Evolutionary conservation across 768 basidiomycete genomes (phyloP).

Genomic region (Leucosporidium scottii): DNA sequence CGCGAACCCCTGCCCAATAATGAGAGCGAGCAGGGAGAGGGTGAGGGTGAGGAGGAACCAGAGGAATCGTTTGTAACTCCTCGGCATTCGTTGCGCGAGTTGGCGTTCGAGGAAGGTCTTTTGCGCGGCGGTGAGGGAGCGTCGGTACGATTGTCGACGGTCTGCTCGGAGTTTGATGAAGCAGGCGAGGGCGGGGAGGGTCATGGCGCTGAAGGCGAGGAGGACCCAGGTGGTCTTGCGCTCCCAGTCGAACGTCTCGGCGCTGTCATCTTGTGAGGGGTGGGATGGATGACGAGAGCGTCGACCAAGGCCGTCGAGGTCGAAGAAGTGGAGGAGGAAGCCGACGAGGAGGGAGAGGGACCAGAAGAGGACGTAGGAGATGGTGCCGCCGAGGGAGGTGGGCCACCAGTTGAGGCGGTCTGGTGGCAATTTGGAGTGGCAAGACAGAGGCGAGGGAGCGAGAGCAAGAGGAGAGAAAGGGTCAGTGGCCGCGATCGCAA

Average conservation of each 20-base stretch:
- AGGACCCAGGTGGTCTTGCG: slow-evolving; percentile 38
- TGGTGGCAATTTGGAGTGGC: background rate
- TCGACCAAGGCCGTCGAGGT: slow-evolving; percentile 35
- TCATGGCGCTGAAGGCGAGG: slow-evolving; percentile 36
- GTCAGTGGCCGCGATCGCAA: background rate
- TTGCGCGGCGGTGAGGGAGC: slow-evolving; percentile 41
- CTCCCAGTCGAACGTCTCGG: slow-evolving; percentile 34
- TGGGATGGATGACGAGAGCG: background rate
- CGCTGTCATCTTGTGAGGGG: background rate
- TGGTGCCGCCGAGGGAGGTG: slow-evolving; percentile 41
- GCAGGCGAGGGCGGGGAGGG: slow-evolving; percentile 38
- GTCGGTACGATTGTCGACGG: slow-evolving; percentile 43
- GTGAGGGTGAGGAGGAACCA: slow-evolving; percentile 46
- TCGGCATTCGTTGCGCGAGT: slow-evolving; percentile 42
- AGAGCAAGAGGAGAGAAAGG: too few relatives aligned
- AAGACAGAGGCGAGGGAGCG: background rate
- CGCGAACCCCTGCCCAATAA: slow-evolving; percentile 47
- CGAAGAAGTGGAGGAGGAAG: slow-evolving; percentile 32
- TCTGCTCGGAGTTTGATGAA: slow-evolving; percentile 46
- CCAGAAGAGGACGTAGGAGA: slow-evolving; percentile 44
- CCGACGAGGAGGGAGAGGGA: slow-evolving; percentile 31
- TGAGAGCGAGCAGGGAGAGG: slow-evolving; percentile 43
- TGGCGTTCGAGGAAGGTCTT: slow-evolving; percentile 44
- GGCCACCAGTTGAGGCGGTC: slow-evolving; percentile 45
- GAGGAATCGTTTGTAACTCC: slow-evolving; percentile 45